Evolutionary conservation across 768 basidiomycete genomes (phyloP), one percentile per base, ranked within the genome.

Genomic region (Steccherinum ochraceum): DNA sequence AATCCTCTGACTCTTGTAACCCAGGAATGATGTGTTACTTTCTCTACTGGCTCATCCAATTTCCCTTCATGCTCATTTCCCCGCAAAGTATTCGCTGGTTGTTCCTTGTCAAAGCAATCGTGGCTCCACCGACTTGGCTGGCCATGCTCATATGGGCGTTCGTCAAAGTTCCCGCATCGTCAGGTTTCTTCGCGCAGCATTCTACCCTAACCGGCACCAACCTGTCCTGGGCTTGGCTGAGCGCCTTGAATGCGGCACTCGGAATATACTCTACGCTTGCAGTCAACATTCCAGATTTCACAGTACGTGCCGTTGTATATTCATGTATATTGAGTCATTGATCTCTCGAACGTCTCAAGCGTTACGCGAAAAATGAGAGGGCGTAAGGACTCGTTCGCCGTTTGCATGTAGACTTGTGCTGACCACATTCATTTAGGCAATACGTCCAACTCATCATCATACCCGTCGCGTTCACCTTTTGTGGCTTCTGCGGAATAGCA

Each of bases 251-350:
- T 61, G 81, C 84, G 48, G 84, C 84, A 1, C 67, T 93, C 19
- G 89, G 88, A 0, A 77, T 80, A 54, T 93, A 84, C 65, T 69
- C 83, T 3, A 87, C 84, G 7, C 68, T 88, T 12, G 76, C 83
- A 0, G 83, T 88, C 56, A 91, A 91, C 59, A 89, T 91, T 52
- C 84, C 90, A 1, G 92, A 94, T 66, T 91, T 94, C 61, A 90
- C 90, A 20, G 72, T 75, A 52, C 48, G 67, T 56, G 0, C 24
- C 21, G 40, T 7, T 41, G 64, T 54, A 12, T 19, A 12, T 3
- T 46, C 12, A 3, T 13, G 40, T 23, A 4, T 35, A 4, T 23
- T 25, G 47, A 23, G 24, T 18, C 25, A 30, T 35, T 3, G 41
- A 1, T 2, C 35, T 47, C n/a, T 26, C 19, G 10, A 18, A 24